Evolutionary conservation across 2,329 filamentous ascomycete genomes (phyloP), one percentile per base, ranked within the genome.

Genomic region (Coleophoma crateriformis): DNA sequence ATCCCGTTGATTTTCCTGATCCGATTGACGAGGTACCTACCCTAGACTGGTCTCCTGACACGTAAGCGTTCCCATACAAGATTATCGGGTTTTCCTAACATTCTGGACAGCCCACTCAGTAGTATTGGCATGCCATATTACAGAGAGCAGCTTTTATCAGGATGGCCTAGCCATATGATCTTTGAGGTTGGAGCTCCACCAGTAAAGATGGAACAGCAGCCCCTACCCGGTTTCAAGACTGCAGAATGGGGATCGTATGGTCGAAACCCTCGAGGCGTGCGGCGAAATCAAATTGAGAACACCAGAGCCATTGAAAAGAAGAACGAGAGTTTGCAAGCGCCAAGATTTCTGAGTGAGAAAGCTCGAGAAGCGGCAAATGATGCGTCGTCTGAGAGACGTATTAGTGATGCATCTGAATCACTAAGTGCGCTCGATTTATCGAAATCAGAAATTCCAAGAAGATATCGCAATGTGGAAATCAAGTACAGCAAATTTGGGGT

Each of bases 401-500:
- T 67, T 17, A 64, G 57, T 50, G 88, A 90, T 50, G 72, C 84
- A 2, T 71, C 77, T 38, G 82, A 86, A 50, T 76, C 82, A 0
- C 67, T 92, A 51, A 79, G 81, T n/a, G 82, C 85, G 35, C 73
- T 81, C 49, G 84, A 87, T 48, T 73, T 92, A 3, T 85, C 88
- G 49, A 87, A 89, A 55, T 82, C 87, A 38, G 90, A 96, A 50
- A 87, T 94, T 4, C 87, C 92, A 19, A 80, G 88, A 8, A 89
- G 94, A 73, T 99, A 99, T 67, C 85, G 88, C 56, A 91, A 90
- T 61, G 88, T 96, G 11, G 92, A 97, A 67, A 99, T 99, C 71
- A 96, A 96, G 66, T 99, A 97, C 73, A 96, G 92, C 75, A 95
- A 90, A 65, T 99, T 96, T 67, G 94, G 94, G 17, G 90, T 99